phyloP scores from a whole-genome alignment of 108 stramenopile genomes.

The Cyclotella baltica region DNA sequence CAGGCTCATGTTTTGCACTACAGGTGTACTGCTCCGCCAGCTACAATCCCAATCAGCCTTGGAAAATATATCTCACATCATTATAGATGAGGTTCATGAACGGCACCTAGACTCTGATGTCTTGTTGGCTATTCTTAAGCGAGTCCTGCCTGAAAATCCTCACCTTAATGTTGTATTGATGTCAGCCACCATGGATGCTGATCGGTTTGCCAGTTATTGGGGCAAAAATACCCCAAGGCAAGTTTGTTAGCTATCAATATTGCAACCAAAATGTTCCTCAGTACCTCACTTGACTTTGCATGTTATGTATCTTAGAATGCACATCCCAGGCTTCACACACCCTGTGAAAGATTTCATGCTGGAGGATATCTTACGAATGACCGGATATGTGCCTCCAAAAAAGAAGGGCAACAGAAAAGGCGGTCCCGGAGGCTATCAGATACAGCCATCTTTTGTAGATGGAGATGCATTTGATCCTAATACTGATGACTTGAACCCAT shows the following conservation, averaged over 20 bases:
- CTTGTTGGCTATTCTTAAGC: slow-evolving; percentile 66
- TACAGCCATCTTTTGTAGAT: slow-evolving; percentile 71
- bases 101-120: slow-evolving; percentile 81
- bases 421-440: slow-evolving; percentile 65
- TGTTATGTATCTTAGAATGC: slow-evolving; percentile 50
- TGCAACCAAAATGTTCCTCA: background rate
- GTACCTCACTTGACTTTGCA: background rate
- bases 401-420: slow-evolving; percentile 76
- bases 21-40: slow-evolving; percentile 96
- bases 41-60: slow-evolving; percentile 86
- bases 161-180: slow-evolving; percentile 53
- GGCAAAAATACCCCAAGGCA: slow-evolving; percentile 60
- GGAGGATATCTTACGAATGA: slow-evolving; percentile 86
- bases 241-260: background rate
- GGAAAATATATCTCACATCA: slow-evolving; percentile 86
- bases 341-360: slow-evolving; percentile 91
- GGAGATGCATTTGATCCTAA: slow-evolving; percentile 49
- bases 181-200: slow-evolving; percentile 94
- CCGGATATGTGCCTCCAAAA: slow-evolving; percentile 83
- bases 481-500: slow-evolving; percentile 39
- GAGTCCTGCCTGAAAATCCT: slow-evolving; percentile 32
- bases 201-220: slow-evolving; percentile 88
- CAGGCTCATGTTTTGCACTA: slow-evolving; percentile 95
- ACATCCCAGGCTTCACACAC: slow-evolving; percentile 95
- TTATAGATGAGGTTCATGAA: slow-evolving; percentile 98